Percentiles rank a stretch among this genome's conserved stretches.
Evolutionary conservation across 331 rosid species (phyloP).

Genomic region (Acacia pycnantha): DNA sequence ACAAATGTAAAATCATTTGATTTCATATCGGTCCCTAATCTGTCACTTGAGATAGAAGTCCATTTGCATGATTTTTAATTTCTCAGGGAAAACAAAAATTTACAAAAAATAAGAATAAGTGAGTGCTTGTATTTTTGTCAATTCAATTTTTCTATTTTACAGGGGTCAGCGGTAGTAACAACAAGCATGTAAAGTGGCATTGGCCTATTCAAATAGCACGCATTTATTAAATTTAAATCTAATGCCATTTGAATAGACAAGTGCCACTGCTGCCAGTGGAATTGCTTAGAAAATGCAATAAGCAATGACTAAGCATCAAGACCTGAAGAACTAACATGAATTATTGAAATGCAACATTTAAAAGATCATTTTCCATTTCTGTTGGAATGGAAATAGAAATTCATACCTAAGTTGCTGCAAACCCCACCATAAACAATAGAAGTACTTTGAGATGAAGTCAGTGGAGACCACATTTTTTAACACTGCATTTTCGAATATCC

Average conservation of each 20-base stretch:
- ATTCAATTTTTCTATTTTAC: neutral
- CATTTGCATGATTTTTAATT: neutral
- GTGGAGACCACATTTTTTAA: slow-evolving; percentile 62
- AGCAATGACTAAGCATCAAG: neutral
- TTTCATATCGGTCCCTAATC: neutral
- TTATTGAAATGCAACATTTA: slow-evolving; percentile 21
- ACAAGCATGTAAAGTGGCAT: neutral
- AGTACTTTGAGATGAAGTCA: slow-evolving; percentile 64
- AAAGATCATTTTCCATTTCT: slow-evolving; percentile 18
- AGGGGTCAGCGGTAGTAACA: neutral
- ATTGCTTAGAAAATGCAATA: neutral
- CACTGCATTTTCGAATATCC: slow-evolving; percentile 68
- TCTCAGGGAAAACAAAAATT: neutral
- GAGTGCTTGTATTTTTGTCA: neutral
- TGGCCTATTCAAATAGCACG: neutral
- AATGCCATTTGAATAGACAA: neutral
- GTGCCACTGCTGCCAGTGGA: neutral
- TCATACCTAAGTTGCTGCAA: slow-evolving; percentile 89
- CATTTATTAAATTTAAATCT: neutral
- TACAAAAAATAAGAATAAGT: neutral
- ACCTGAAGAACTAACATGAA: slow-evolving; percentile 7
- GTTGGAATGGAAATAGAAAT: slow-evolving; percentile 1
- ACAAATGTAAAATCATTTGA: neutral
- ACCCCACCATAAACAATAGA: slow-evolving; percentile 99
- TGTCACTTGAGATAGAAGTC: neutral